Percentiles rank a stretch among this genome's conserved stretches.
These are phyloP conservation scores for Ceratocystis alfenasii DNA, from an alignment of 2,329 filamentous ascomycete genomes.

Conservation along the genomic window DNA sequence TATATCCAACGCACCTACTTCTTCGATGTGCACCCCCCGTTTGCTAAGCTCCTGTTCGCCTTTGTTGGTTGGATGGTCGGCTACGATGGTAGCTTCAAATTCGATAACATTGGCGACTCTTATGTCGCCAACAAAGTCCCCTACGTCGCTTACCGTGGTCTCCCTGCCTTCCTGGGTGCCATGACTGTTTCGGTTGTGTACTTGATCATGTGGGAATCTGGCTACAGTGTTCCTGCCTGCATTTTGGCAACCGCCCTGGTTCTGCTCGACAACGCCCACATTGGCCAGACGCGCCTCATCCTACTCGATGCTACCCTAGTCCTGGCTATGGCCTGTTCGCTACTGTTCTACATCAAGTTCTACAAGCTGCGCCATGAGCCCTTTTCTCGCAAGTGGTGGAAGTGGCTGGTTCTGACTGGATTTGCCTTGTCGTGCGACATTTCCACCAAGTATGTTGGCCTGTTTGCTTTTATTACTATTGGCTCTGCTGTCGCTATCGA, in stretches of 20 bases:
- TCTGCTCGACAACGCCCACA: constrained; percentile 93
- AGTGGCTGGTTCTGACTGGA: constrained; percentile 92
- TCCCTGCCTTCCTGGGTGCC: constrained; percentile 84
- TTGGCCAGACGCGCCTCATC: constrained; percentile 90
- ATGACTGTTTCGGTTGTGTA: constrained; percentile 90
- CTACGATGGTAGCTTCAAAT: constrained; percentile 93
- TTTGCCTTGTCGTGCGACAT: constrained; percentile 95
- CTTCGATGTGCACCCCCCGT: constrained; percentile 97
- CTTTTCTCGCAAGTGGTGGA: constrained; percentile 98
- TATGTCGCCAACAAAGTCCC: constrained; percentile 96
- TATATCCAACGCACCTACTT: constrained; percentile 97
- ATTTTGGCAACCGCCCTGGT: constrained; percentile 74
- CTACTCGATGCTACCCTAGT: constrained; percentile 89
- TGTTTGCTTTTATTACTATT: constrained; percentile 94
- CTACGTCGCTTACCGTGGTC: constrained; percentile 86
- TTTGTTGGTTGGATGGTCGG: constrained; percentile 95
- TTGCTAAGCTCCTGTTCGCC: constrained; percentile 95
- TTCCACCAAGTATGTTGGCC: constrained; percentile 93
- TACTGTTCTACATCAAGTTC: constrained; percentile 91
- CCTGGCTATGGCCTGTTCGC: constrained; percentile 88
- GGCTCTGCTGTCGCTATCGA: constrained; percentile 89
- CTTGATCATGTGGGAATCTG: constrained; percentile 99
- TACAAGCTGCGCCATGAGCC: constrained; percentile 87
- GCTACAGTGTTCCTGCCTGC: constrained; percentile 88
- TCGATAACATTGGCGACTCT: constrained; percentile 98